Base-by-base conservation (phyloP, 2,329 filamentous ascomycete genomes). In the Ophiocordyceps camponoti-leonardi region DNA sequence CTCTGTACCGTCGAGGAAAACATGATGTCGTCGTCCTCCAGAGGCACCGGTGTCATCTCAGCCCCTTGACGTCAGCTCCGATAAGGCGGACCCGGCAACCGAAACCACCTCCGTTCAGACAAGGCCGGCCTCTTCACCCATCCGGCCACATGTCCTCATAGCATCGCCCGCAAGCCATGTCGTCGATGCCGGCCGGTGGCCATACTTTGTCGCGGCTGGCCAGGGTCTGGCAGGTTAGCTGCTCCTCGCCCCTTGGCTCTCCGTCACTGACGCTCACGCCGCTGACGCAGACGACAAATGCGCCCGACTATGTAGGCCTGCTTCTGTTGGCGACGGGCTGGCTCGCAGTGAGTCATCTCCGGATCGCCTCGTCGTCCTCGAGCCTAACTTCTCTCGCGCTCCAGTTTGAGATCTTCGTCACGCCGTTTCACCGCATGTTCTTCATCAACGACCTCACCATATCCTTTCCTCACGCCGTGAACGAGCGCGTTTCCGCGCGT, bases 391-490 rank as follows among this genome's bases (percentile, higher is more conserved):
- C 18, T 26, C 45, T 26, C 19, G n/a, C 33, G n/a, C 33, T 40
- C 16, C 18, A 62, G 61, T 55, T 56, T 43, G 52, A 53, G 23
- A 43, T 56, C 16, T 57, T 62, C 42, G 73, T 85, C 54, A 79
- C 81, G 49, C 92, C 92, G 0, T 96, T 96, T 60, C 87, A 96
- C 61, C 86, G 86, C 64, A 83, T 95, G 77, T 96, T 98, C 66
- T 83, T 78, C 51, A 75, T 96, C 50, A 83, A 87, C 59, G 86
- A 96, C 59, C 73, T 84, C 22, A 70, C 78, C 44, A 86, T 96
- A 48, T 81, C 86, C 51, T 95, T 83, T 57, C 92, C 92, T 1
- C 83, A 94, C 63, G 86, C 92, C 20, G 71, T 82, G 47, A 65
- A 82, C 44, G 88, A 98, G 62, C 77, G 87, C 50, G 92, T 98